Percentiles rank a stretch among this genome's conserved stretches.
Conservation (phyloP, 441 rosid genomes). For the Codiaeum variegatum region DNA sequence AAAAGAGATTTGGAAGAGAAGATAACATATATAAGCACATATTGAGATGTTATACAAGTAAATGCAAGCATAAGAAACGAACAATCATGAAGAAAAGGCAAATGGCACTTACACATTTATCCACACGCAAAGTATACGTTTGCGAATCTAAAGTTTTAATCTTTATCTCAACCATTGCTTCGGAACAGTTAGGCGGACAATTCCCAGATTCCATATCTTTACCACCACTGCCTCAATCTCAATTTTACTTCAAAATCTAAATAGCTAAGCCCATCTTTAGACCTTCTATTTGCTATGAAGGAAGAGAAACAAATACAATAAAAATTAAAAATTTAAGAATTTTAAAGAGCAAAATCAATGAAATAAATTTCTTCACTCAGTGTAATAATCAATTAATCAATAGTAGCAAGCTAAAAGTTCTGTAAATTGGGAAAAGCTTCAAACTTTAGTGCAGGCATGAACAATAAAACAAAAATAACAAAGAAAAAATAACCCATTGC, state of each 20-base stretch:
- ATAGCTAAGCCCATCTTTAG: background rate
- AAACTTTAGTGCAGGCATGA: background rate
- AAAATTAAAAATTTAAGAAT: background rate
- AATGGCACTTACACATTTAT: constrained; percentile 37
- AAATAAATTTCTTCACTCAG: background rate
- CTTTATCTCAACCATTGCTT: constrained; percentile 77
- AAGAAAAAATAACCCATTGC: background rate
- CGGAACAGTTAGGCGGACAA: constrained; percentile 44
- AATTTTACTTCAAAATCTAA: background rate
- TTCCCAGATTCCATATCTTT: constrained; percentile 1
- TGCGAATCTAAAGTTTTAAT: constrained; percentile 91
- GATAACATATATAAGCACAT: background rate
- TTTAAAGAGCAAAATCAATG: background rate
- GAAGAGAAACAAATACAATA: background rate
- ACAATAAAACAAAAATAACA: background rate
- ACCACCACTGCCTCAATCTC: background rate
- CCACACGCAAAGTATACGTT: constrained; percentile 80
- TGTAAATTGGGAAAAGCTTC: background rate
- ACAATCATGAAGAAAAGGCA: background rate
- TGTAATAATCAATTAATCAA: background rate
- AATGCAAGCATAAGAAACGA: background rate
- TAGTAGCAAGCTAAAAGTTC: background rate
- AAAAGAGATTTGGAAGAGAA: background rate
- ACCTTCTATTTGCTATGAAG: background rate
- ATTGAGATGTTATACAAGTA: background rate